phyloP scores from a whole-genome alignment of 306 rosid genomes.

The Acacia crassicarpa region DNA sequence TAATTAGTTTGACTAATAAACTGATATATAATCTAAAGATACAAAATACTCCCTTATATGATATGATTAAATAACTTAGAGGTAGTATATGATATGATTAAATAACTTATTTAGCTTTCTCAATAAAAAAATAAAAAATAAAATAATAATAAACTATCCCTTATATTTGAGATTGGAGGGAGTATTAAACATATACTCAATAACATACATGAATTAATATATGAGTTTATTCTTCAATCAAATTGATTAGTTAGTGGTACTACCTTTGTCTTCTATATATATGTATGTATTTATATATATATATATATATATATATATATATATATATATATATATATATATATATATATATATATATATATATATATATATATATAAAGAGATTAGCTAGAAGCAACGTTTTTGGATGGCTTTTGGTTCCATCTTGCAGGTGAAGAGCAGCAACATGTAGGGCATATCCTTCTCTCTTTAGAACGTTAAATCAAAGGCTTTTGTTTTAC shows the following conservation, averaged over 20 bases:
- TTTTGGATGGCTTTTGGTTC: not conserved
- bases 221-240: not conserved
- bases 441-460: not conserved
- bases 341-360: not conserved
- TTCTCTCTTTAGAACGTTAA: slow-evolving; percentile 12
- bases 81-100: no score
- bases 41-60: no score
- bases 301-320: not conserved
- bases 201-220: not conserved
- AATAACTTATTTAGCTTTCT: no score
- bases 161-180: no score
- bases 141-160: no score
- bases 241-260: not conserved
- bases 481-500: not conserved
- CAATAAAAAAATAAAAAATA: no score
- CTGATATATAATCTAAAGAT: no score
- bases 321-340: no score
- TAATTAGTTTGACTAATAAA: no score
- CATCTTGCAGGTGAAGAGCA: slow-evolving; percentile 1
- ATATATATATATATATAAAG: not conserved
- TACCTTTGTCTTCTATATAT: no score
- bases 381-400: not conserved
- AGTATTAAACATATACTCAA: not conserved
- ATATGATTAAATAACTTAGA: no score
- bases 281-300: no score